phyloP scores from a whole-genome alignment of 2,329 filamentous ascomycete genomes.

The Hypoxylon sp. region DNA sequence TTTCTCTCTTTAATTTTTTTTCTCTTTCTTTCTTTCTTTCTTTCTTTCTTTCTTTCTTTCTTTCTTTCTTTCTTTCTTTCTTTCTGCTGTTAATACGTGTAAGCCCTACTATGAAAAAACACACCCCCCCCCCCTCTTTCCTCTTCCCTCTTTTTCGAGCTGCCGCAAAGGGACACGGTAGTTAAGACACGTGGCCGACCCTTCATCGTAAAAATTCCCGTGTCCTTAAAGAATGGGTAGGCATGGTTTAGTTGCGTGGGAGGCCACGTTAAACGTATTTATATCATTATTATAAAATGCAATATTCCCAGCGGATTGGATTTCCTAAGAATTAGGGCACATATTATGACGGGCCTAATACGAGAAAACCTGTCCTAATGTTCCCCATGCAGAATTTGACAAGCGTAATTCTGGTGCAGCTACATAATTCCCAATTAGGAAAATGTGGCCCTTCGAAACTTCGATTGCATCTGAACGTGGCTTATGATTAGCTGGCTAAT shows the following conservation, averaged over 20 bases:
- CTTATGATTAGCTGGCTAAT: neutral
- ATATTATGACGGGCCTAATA: no score
- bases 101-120: neutral
- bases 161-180: neutral
- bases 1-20: neutral
- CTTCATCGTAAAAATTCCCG: constrained; percentile 3
- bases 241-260: neutral
- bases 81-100: neutral
- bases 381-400: neutral
- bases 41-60: neutral
- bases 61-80: neutral
- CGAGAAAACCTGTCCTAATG: no score
- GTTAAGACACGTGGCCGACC: constrained; percentile 34
- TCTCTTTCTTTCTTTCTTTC: neutral
- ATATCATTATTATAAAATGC: no score
- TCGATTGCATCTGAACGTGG: neutral
- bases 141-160: no score
- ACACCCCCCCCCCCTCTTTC: no score
- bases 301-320: no score
- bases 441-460: neutral
- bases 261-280: neutral
- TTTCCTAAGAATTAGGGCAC: no score
- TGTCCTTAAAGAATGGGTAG: neutral
- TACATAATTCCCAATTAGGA: neutral
- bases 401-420: neutral